Conservation (phyloP, 2,329 filamentous ascomycete species). For the Aspergillus brunneoviolaceus region DNA sequence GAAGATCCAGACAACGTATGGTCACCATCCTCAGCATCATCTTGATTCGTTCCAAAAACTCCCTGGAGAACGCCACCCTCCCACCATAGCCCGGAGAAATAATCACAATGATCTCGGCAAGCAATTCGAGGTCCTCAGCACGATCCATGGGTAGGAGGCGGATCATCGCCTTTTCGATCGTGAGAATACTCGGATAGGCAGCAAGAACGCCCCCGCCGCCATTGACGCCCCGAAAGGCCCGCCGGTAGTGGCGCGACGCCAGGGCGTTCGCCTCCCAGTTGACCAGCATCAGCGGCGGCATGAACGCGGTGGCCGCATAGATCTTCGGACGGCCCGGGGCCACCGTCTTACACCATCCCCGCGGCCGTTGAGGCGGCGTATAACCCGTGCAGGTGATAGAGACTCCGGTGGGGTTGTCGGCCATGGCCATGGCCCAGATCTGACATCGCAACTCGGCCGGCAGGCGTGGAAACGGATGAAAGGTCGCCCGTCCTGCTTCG, state of each 20-base stretch:
- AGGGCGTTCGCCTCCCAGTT: background rate
- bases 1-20: background rate
- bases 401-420: background rate
- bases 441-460: background rate
- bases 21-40: background rate
- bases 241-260: background rate
- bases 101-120: background rate
- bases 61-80: background rate
- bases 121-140: background rate
- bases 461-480: background rate
- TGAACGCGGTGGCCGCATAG: background rate
- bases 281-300: background rate
- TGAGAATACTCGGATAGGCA: background rate
- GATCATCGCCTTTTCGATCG: background rate
- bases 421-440: background rate
- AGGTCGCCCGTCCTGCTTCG: background rate
- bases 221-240: background rate
- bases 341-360: background rate
- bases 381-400: background rate
- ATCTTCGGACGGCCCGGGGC: background rate
- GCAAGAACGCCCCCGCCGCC: background rate
- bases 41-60: background rate
- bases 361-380: background rate
- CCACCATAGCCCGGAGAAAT: background rate
- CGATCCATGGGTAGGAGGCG: background rate